Percentiles rank a stretch among this genome's conserved stretches.
Conservation (phyloP, 148 eudicot genomes). For the Nepenthes mirabilis region DNA sequence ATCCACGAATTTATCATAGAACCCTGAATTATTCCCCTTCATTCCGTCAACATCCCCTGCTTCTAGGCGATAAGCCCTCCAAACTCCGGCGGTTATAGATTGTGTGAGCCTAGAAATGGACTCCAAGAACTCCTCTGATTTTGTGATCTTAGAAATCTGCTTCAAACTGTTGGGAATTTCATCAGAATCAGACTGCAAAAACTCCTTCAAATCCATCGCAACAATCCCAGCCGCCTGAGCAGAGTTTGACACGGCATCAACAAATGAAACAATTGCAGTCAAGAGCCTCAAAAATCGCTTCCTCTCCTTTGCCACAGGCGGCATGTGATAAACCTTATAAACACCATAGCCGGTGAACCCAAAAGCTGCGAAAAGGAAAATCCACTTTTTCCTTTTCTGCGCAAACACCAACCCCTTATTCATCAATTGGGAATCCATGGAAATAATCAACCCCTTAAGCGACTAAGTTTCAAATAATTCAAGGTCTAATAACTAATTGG, state of each 20-base stretch:
- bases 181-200: slow-evolving; percentile 52
- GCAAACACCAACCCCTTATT: slow-evolving; percentile 33
- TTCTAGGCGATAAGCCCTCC: slow-evolving; percentile 33
- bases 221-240: slow-evolving; percentile 49
- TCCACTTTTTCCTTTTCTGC: slow-evolving; percentile 42
- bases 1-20: slow-evolving; percentile 47
- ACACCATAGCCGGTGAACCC: slow-evolving; percentile 53
- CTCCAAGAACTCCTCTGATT: slow-evolving; percentile 43
- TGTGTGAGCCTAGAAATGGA: slow-evolving; percentile 30
- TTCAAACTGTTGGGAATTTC: slow-evolving; percentile 58
- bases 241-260: slow-evolving; percentile 40
- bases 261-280: slow-evolving; percentile 30
- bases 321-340: slow-evolving; percentile 46
- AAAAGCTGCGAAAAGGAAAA: slow-evolving; percentile 38
- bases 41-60: slow-evolving; percentile 8
- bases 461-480: no score
- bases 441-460: background rate
- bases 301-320: slow-evolving; percentile 41
- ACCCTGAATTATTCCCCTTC: slow-evolving; percentile 17
- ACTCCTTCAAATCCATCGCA: slow-evolving; percentile 52
- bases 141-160: slow-evolving; percentile 49
- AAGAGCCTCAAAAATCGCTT: slow-evolving; percentile 25
- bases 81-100: slow-evolving; percentile 48
- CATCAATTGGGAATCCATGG: slow-evolving; percentile 48
- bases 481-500: background rate